Evolutionary conservation across 805 yeast species (phyloP).

Genomic region (Candida maesae): DNA sequence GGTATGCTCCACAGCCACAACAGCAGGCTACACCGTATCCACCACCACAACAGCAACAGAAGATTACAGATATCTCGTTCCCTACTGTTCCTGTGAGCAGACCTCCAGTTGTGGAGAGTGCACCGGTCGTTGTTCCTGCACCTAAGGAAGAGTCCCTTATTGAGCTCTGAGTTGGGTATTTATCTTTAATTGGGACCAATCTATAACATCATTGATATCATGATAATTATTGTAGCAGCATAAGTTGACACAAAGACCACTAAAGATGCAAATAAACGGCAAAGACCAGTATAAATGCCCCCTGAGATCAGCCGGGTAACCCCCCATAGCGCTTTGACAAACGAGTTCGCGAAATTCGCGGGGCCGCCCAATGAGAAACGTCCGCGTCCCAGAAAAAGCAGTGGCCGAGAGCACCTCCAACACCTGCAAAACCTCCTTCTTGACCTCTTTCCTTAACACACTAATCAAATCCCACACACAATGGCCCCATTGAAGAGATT

Average conservation of each 20-base stretch:
- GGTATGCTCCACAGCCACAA: slow-evolving; percentile 4
- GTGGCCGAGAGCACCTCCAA: neutral
- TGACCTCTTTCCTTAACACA: neutral
- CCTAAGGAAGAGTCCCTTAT: slow-evolving; percentile 23
- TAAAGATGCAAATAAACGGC: no score
- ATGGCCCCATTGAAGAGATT: slow-evolving; percentile 38
- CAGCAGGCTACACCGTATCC: slow-evolving; percentile 10
- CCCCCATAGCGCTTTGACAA: neutral
- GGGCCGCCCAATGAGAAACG: neutral
- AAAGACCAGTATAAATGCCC: no score
- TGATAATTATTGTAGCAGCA: no score
- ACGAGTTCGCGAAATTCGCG: slow-evolving; percentile 4
- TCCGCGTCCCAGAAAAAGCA: slow-evolving; percentile 1
- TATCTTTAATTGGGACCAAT: no score
- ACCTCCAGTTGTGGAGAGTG: slow-evolving; percentile 10
- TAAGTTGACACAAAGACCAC: no score
- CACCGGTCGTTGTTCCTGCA: slow-evolving; percentile 5
- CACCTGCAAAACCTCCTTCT: neutral
- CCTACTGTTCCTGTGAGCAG: slow-evolving; percentile 38
- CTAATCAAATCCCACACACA: slow-evolving; percentile 2
- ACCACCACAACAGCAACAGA: slow-evolving; percentile 12
- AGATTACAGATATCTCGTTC: slow-evolving; percentile 35
- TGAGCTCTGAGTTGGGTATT: slow-evolving; percentile 33
- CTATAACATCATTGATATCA: no score
- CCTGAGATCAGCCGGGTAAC: neutral